Evolutionary conservation across 192 early-diverging fungal genomes (phyloP).

Genomic region (Pilobolus umbonatus): DNA sequence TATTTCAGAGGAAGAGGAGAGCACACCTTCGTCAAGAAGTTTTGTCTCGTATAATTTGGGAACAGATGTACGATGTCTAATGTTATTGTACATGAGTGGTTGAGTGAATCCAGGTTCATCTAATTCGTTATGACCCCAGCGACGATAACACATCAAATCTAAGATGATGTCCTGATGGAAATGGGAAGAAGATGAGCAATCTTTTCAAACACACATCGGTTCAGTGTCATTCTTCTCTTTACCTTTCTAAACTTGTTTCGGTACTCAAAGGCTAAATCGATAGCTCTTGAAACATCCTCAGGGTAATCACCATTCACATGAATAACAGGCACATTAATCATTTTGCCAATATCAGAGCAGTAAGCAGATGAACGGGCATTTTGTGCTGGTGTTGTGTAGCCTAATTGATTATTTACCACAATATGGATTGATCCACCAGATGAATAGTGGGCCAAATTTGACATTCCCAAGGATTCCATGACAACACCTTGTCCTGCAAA

Average conservation of each 20-base stretch:
- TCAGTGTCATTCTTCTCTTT: constrained; percentile 10
- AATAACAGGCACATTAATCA: constrained; percentile 92
- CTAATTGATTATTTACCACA: constrained; percentile 98
- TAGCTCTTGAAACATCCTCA: constrained; percentile 86
- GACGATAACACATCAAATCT: constrained; percentile 91
- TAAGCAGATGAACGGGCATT: constrained; percentile 91
- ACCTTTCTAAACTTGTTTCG: constrained; percentile 86
- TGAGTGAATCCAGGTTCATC: constrained; percentile 98
- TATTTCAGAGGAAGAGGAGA: constrained; percentile 38
- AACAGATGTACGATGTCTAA: constrained; percentile 78
- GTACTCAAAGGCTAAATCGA: constrained; percentile 84
- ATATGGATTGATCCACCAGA: constrained; percentile 95
- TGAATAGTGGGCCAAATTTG: constrained; percentile 93
- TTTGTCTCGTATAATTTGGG: constrained; percentile 83
- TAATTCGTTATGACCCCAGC: constrained; percentile 97
- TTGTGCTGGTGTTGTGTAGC: constrained; percentile 93
- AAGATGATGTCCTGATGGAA: constrained; percentile 74
- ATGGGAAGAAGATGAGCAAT: neutral
- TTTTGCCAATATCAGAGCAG: constrained; percentile 92
- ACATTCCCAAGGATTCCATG: constrained; percentile 93
- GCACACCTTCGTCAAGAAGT: constrained; percentile 50
- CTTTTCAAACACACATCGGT: neutral
- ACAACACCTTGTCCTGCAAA: constrained; percentile 89
- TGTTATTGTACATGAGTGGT: constrained; percentile 94
- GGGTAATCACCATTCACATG: constrained; percentile 96